Evolutionary conservation across 2,329 filamentous ascomycete genomes (phyloP), one percentile per base, ranked within the genome.

Genomic region (Diaporthe citrichinensis): DNA sequence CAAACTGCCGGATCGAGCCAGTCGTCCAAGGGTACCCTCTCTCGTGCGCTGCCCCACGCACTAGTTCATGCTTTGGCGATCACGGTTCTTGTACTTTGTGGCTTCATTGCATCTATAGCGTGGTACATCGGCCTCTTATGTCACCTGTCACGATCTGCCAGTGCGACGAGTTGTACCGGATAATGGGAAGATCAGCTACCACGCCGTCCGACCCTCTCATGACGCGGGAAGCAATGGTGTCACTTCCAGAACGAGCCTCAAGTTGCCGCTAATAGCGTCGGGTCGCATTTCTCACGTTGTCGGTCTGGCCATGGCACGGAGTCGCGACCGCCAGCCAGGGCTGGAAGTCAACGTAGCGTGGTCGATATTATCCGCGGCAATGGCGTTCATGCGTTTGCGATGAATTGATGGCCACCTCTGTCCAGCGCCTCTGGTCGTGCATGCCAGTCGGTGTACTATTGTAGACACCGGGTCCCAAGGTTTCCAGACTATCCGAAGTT

Each of bases 1-100:
- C 74, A 72, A 53, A 31, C 62, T 68, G 71, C 61, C 76, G 74
- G 72, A 74, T 73, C 72, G 49, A 44, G 46, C 69, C 34, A 58
- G 12, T n/a, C 12, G 31, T 20, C 31, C 31, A 44, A 62, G 57
- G 44, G 25, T 53, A 49, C 31, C 57, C 49, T 61, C 44, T 62
- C n/a, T 39, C 71, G 23, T 53, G 44, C 36, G 68, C 53, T 55
- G 67, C 36, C 39, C 71, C 58, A 49, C 71, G n/a, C 58, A 44
- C 59, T 73, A 65, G 46, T 72, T 62, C 34, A 49, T 53, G 36
- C 57, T 61, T 58, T 36, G 55, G 36, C 58, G 58, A 65, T 62
- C 71, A 73, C 34, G 28, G 31, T 55, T 73, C 31, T 39, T 65
- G 25, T 28, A n/a, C 36, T 20, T 53, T 73, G 46, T 65, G 46